Conservation (phyloP, 2,329 filamentous ascomycete species). For the Pseudogymnoascus sp. region DNA sequence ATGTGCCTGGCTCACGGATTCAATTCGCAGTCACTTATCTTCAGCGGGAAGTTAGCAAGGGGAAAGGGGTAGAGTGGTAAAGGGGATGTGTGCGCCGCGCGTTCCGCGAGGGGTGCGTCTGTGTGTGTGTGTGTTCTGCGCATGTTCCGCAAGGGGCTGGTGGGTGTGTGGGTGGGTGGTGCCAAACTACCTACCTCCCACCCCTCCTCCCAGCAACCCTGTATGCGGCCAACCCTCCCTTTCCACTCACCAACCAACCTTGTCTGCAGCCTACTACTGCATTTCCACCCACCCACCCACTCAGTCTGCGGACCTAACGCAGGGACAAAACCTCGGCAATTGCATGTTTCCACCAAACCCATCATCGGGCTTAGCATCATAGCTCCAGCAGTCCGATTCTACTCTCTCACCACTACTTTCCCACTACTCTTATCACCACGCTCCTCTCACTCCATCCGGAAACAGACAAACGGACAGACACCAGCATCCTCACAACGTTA, state of each 20-base stretch:
- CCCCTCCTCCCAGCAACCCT: not conserved
- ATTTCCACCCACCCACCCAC: not conserved
- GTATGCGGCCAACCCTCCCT: not conserved
- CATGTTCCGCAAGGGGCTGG: not conserved
- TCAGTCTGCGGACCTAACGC: not conserved
- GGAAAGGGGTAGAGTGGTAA: not conserved
- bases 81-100: not conserved
- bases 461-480: not conserved
- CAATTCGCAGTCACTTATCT: not conserved
- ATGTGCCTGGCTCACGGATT: not conserved
- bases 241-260: not conserved
- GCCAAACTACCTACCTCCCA: not conserved
- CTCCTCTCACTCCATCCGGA: not conserved
- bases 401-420: too few relatives aligned
- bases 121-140: not conserved
- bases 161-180: not conserved
- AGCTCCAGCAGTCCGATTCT: too few relatives aligned
- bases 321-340: not conserved
- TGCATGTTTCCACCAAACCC: not conserved
- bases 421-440: not conserved
- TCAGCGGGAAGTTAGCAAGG: not conserved
- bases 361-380: not conserved
- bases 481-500: not conserved
- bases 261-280: not conserved
- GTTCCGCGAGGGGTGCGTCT: not conserved